Conservation (phyloP, 176 grass and related monocot species). For the Eragrostis nindensis region DNA sequence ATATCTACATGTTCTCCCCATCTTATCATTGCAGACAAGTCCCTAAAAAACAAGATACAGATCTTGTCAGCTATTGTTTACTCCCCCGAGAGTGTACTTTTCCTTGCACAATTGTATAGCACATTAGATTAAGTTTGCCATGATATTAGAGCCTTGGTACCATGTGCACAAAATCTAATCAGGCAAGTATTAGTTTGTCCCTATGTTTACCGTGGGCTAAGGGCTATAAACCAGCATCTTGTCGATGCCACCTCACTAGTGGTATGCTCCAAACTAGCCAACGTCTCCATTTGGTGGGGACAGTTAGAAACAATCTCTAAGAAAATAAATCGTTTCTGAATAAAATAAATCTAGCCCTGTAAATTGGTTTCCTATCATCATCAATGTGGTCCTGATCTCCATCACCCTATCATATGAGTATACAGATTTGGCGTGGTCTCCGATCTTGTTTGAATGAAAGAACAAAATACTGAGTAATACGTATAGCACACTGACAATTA, state of each 20-base stretch:
- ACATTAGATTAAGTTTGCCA: slow-evolving; percentile 9
- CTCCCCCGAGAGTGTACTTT: slow-evolving; percentile 30
- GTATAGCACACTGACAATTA: too few relatives aligned
- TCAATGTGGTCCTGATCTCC: slow-evolving; percentile 54
- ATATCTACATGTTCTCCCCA: slow-evolving; percentile 10
- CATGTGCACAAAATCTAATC: slow-evolving; percentile 42
- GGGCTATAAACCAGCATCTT: slow-evolving; percentile 30
- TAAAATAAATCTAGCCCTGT: slow-evolving; percentile 27
- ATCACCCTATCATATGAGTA: slow-evolving; percentile 36
- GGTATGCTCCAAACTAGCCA: slow-evolving; percentile 30
- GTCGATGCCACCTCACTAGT: background rate
- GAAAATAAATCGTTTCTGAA: slow-evolving; percentile 3
- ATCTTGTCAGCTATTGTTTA: slow-evolving; percentile 28
- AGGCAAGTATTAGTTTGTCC: slow-evolving; percentile 17
- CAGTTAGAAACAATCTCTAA: slow-evolving; percentile 31
- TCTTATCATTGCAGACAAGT: slow-evolving; percentile 37
- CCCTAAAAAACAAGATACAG: slow-evolving; percentile 53
- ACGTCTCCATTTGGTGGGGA: slow-evolving; percentile 30
- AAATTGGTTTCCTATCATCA: slow-evolving; percentile 49
- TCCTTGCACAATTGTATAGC: background rate
- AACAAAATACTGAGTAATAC: slow-evolving; percentile 16
- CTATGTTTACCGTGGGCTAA: slow-evolving; percentile 23
- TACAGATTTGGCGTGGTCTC: slow-evolving; percentile 31
- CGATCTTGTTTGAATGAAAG: slow-evolving; percentile 39
- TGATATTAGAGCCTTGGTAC: slow-evolving; percentile 7